Conservation (phyloP, 140 eudicot species). For the Stevia rebaudiana region DNA sequence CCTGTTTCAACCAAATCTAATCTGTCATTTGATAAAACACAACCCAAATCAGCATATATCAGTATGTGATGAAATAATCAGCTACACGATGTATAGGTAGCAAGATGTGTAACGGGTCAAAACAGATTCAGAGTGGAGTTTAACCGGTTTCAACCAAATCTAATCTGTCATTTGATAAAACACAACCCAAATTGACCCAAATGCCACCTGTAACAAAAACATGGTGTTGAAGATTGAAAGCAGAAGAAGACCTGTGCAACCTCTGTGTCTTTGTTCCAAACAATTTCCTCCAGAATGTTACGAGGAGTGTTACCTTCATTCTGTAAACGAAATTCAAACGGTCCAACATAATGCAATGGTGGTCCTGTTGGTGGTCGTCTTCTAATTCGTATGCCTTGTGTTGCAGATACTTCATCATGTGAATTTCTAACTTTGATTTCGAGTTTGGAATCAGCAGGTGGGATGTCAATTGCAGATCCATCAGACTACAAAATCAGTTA, state of each 20-base stretch:
- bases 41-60: too few species aligned
- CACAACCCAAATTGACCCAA: not conserved
- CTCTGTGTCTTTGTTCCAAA: slow-evolving; percentile 86
- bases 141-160: too few species aligned
- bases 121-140: too few species aligned
- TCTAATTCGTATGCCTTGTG: slow-evolving; percentile 61
- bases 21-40: not conserved
- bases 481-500: slow-evolving; percentile 30
- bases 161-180: not conserved
- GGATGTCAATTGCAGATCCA: slow-evolving; percentile 29
- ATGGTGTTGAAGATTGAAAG: not conserved
- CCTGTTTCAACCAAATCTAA: too few species aligned
- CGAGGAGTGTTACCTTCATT: slow-evolving; percentile 80
- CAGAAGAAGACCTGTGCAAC: slow-evolving; percentile 52
- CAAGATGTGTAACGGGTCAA: too few species aligned
- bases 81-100: too few species aligned
- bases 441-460: slow-evolving; percentile 25
- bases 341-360: slow-evolving; percentile 73
- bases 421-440: slow-evolving; percentile 39
- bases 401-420: slow-evolving; percentile 17
- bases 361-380: slow-evolving; percentile 84
- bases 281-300: slow-evolving; percentile 83
- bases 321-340: slow-evolving; percentile 71
- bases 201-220: not conserved
- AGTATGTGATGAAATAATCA: too few species aligned